Conservation (phyloP, 2,329 filamentous ascomycete genomes). For the Mycosphaerella arachidis region DNA sequence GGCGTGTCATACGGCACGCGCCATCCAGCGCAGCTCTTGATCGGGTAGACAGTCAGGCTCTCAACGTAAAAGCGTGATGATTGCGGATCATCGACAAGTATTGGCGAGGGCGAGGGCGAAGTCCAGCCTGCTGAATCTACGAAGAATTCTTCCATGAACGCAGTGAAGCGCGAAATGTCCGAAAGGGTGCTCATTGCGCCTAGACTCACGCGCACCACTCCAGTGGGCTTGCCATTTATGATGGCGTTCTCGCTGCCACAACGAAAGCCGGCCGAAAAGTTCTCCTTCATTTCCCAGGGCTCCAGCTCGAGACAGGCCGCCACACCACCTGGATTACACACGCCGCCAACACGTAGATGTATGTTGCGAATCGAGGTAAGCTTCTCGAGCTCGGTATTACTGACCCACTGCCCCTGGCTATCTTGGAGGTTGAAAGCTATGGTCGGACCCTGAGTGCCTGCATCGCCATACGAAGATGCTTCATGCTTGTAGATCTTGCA, state of each 20-base stretch:
- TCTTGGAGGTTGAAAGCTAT: conserved; percentile 79
- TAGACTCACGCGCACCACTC: conserved; percentile 77
- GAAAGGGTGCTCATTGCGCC: conserved; percentile 80
- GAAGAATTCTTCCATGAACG: conserved; percentile 33
- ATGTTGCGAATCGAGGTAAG: conserved; percentile 72
- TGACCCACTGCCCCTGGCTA: conserved; percentile 66
- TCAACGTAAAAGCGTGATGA: conserved; percentile 39
- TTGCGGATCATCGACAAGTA: background rate
- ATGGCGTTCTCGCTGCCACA: conserved; percentile 82
- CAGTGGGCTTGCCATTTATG: conserved; percentile 78
- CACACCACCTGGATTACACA: conserved; percentile 89
- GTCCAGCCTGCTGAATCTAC: conserved; percentile 18
- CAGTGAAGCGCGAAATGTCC: conserved; percentile 68
- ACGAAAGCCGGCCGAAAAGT: conserved; percentile 78
- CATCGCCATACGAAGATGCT: conserved; percentile 13
- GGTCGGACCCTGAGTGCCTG: conserved; percentile 61
- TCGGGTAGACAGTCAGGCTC: conserved; percentile 67
- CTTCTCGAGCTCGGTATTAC: conserved; percentile 81
- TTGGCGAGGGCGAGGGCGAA: conserved; percentile 8
- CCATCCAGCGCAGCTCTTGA: conserved; percentile 89
- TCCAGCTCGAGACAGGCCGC: conserved; percentile 67
- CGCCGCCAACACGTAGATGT: conserved; percentile 78
- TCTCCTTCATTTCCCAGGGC: conserved; percentile 75
- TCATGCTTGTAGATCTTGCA: conserved; percentile 59
- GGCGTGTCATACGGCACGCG: conserved; percentile 56